phyloP scores from a whole-genome alignment of 192 early-diverging fungal species.

The Rhizophlyctis rosea region DNA sequence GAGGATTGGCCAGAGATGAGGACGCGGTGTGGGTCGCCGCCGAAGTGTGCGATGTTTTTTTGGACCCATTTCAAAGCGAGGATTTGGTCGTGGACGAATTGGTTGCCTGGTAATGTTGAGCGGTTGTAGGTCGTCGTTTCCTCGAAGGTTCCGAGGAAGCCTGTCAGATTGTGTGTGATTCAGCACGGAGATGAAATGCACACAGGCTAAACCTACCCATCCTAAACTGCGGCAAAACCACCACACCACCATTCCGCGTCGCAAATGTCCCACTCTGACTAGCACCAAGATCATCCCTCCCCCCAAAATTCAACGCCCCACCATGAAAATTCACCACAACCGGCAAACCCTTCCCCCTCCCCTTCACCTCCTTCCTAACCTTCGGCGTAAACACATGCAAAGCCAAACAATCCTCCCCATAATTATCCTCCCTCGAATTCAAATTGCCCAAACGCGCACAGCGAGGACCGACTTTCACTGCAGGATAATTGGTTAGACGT shows the following conservation, averaged over 20 bases:
- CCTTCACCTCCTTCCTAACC: background rate
- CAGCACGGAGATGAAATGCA: background rate
- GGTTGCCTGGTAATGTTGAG: slow-evolving; percentile 26
- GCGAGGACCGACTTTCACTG: no score
- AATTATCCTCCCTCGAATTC: background rate
- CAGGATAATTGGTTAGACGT: background rate
- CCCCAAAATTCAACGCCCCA: slow-evolving; percentile 49
- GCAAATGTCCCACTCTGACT: slow-evolving; percentile 35
- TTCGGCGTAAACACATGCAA: slow-evolving; percentile 22
- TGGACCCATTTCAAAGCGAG: slow-evolving; percentile 55
- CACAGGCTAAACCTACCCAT: slow-evolving; percentile 37
- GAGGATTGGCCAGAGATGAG: slow-evolving; percentile 53
- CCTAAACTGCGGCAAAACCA: slow-evolving; percentile 57
- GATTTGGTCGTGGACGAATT: slow-evolving; percentile 54
- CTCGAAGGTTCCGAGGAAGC: background rate
- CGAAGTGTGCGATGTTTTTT: slow-evolving; percentile 54
- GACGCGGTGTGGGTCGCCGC: slow-evolving; percentile 51
- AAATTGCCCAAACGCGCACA: no score
- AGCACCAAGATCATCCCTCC: background rate
- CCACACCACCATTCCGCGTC: slow-evolving; percentile 38
- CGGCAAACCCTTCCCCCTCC: background rate
- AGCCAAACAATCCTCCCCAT: slow-evolving; percentile 36
- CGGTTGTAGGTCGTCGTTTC: background rate
- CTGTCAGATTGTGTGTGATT: background rate
- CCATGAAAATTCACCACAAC: slow-evolving; percentile 64